Base-by-base conservation (phyloP, 2,329 filamentous ascomycete genomes). In the Colletotrichum tanaceti region DNA sequence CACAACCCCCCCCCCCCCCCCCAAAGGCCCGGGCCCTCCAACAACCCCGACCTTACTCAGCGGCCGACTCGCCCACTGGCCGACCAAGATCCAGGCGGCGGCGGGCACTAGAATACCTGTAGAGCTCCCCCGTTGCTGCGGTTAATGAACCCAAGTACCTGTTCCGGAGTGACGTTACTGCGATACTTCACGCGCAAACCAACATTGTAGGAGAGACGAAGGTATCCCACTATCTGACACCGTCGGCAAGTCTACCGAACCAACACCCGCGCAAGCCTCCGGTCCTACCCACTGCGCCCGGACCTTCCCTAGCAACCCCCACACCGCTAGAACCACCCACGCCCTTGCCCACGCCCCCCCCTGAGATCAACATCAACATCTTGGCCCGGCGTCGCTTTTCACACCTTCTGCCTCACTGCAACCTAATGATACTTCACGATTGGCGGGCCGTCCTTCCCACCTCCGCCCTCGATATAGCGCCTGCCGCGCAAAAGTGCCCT, bases 291-390 rank as follows among this genome's bases (percentile, higher is more conserved):
- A 38, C 39, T 28, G 7, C 22, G 46, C 53, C 24, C 38, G 20
- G 52, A 35, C 28, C 28, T 28, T 38, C 60, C 65, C 54, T 58
- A 43, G 65, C 65, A 52, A 58, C 58, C 64, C 65, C 54, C 47
- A 54, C 55, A 35, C 53, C 58, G 58, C 58, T 59, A 60, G 61
- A 55, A 55, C 60, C 53, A 46, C 38, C 5, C 52, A 24, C 59
- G 43, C 49, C 20, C 20, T 7, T 28, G 28, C 28, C 28, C 52
- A 24, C 59, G 43, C 49, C 20, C 20, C 64, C 55, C 65, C 55
- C n/a, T 65, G 54, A 65, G 28, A 55, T 60, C 65, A 68, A 65
- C 65, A 65, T 65, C 65, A 68, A 57, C 61, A 55, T 55, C 55
- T 38, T 39, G 46, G 20, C 28, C 28, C 53, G 46, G 22, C 58